phyloP scores from a whole-genome alignment of 352 stramenopile genomes.

The Phytophthora boehmeriae region DNA sequence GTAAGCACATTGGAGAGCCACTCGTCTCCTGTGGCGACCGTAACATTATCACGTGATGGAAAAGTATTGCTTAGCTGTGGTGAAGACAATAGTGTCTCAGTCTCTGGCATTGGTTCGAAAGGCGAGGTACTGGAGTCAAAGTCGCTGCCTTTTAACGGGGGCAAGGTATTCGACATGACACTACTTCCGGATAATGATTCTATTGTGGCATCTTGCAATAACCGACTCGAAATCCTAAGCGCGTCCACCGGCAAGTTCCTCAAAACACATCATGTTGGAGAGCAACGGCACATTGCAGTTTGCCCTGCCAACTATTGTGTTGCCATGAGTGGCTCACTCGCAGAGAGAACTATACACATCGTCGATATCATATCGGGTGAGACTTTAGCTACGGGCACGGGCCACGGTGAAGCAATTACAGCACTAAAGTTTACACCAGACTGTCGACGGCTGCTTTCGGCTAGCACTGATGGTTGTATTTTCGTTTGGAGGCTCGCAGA shows the following conservation, averaged over 20 bases:
- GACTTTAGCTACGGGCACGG: constrained; percentile 73
- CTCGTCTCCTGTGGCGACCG: constrained; percentile 60
- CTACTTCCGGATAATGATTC: constrained; percentile 75
- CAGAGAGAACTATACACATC: constrained; percentile 88
- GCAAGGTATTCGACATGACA: constrained; percentile 81
- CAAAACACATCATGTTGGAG: constrained; percentile 63
- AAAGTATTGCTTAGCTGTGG: constrained; percentile 69
- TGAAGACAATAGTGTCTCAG: constrained; percentile 74
- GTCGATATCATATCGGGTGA: constrained; percentile 84
- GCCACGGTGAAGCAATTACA: constrained; percentile 87
- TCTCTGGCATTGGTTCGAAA: constrained; percentile 50
- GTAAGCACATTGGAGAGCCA: constrained; percentile 80
- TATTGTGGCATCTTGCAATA: constrained; percentile 76
- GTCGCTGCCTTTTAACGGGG: constrained; percentile 51
- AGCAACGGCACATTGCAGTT: constrained; percentile 74
- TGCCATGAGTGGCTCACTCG: constrained; percentile 79
- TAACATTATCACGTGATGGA: constrained; percentile 79
- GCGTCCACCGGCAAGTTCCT: constrained; percentile 68
- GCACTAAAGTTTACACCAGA: constrained; percentile 87
- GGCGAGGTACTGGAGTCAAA: constrained; percentile 54
- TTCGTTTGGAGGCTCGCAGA: constrained; percentile 89
- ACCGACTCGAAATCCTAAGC: constrained; percentile 78
- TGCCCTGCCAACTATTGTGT: constrained; percentile 73
- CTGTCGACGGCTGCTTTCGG: constrained; percentile 83
- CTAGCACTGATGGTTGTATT: constrained; percentile 85